Conservation (phyloP, 768 basidiomycete genomes). For the Pholiota molesta region DNA sequence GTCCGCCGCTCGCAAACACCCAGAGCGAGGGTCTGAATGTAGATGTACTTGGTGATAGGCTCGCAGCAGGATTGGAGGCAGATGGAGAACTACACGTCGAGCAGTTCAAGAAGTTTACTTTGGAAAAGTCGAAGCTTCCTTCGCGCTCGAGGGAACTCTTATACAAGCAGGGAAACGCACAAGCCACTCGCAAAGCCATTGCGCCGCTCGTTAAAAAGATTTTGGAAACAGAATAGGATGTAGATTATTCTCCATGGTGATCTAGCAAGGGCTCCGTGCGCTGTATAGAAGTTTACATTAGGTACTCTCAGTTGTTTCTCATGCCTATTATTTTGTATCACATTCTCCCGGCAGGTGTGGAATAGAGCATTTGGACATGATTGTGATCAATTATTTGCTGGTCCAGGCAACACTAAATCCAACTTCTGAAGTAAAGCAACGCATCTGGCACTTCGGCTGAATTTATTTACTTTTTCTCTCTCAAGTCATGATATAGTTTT, state of each 20-base stretch:
- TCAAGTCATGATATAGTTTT: too few species aligned
- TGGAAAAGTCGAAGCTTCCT: conserved; percentile 38
- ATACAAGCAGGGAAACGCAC: conserved; percentile 68
- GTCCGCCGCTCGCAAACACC: conserved; percentile 18
- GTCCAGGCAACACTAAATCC: too few species aligned
- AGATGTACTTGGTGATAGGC: conserved; percentile 43
- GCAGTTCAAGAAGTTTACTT: conserved; percentile 46
- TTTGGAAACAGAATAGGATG: conserved; percentile 40
- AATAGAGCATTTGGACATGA: too few species aligned
- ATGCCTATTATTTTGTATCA: not conserved
- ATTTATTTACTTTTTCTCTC: too few species aligned
- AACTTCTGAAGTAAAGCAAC: too few species aligned
- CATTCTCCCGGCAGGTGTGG: too few species aligned
- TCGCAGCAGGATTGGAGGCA: conserved; percentile 65
- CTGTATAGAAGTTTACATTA: not conserved
- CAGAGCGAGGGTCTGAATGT: conserved; percentile 29
- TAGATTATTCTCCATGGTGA: not conserved
- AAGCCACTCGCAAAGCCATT: conserved; percentile 65
- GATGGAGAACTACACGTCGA: conserved; percentile 53
- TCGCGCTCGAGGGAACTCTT: conserved; percentile 43
- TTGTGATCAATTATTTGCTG: too few species aligned
- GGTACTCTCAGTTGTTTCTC: not conserved
- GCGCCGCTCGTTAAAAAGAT: conserved; percentile 68
- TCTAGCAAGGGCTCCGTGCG: not conserved
- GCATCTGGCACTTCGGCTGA: too few species aligned